Evolutionary conservation across 129 eudicot genomes (phyloP).

Genomic region (Dittrichia graveolens): DNA sequence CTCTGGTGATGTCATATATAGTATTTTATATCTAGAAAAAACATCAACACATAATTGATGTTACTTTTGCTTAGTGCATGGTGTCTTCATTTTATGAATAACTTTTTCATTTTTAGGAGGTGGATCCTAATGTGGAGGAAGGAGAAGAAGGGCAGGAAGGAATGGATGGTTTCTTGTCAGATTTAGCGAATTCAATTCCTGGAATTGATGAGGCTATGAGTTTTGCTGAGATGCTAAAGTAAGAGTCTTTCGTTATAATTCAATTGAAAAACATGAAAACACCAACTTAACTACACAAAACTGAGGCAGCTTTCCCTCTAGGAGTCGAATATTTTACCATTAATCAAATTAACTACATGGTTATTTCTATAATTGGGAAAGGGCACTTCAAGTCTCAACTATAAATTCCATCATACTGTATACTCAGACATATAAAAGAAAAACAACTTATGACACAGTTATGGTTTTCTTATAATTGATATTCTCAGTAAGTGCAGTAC

Average conservation of each 20-base stretch:
- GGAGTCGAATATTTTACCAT: not conserved
- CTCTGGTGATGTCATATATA: not conserved
- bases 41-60: not conserved
- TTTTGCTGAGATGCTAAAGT: conserved; percentile 98
- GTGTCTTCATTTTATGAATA: conserved; percentile 4
- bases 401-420: not conserved
- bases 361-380: not conserved
- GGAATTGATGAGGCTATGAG: conserved; percentile 99
- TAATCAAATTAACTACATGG: not conserved
- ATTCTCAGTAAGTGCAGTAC: not conserved
- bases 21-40: not conserved
- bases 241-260: conserved; percentile 31
- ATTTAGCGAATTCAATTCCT: conserved; percentile 92
- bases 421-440: not conserved
- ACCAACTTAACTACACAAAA: not conserved
- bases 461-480: not conserved
- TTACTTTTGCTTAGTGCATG: not conserved
- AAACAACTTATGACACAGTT: not conserved
- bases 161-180: conserved; percentile 80
- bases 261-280: not conserved
- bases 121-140: conserved; percentile 86
- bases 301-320: not conserved
- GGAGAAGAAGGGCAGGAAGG: conserved; percentile 60
- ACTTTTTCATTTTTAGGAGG: conserved; percentile 60
- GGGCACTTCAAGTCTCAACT: not conserved